A percentile compares a stretch with the other conserved stretches of the same genome.
Conservation (phyloP, 1,139 yeast genomes). For the Blastobotrys buckinghamii region DNA sequence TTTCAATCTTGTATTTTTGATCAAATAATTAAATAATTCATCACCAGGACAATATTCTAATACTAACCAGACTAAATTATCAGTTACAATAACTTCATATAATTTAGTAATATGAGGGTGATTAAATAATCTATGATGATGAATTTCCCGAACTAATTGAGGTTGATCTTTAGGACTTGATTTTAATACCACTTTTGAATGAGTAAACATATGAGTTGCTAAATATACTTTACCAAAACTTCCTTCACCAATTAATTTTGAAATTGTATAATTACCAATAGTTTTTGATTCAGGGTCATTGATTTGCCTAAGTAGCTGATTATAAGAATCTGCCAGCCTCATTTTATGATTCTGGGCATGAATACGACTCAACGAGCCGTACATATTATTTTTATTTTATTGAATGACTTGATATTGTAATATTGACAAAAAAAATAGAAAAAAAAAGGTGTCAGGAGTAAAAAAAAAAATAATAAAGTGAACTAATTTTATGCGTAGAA, state of each 20-base stretch:
- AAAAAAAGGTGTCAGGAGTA: not conserved
- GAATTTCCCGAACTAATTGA: slow-evolving; percentile 86
- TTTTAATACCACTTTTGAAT: slow-evolving; percentile 74
- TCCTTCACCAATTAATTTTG: slow-evolving; percentile 78
- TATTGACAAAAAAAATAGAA: not conserved
- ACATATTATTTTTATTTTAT: slow-evolving; percentile 18
- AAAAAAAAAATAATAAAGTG: not conserved
- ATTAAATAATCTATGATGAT: slow-evolving; percentile 76
- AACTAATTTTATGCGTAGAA: too few relatives aligned
- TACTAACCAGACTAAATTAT: slow-evolving; percentile 76
- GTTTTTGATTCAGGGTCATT: slow-evolving; percentile 48
- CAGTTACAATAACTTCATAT: slow-evolving; percentile 82
- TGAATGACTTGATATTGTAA: too few relatives aligned
- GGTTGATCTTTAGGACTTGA: slow-evolving; percentile 81
- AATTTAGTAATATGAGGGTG: slow-evolving; percentile 81
- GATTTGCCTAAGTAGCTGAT: slow-evolving; percentile 52
- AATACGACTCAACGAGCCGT: slow-evolving; percentile 26
- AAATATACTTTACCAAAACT: slow-evolving; percentile 88
- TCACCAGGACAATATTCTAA: slow-evolving; percentile 78
- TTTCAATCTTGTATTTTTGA: slow-evolving; percentile 43
- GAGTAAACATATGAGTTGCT: slow-evolving; percentile 70
- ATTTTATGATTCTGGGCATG: slow-evolving; percentile 32
- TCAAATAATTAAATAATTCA: slow-evolving; percentile 72
- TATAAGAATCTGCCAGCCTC: slow-evolving; percentile 57
- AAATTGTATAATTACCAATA: slow-evolving; percentile 72